phyloP scores from a whole-genome alignment of 768 basidiomycete species.

The Russula sp. region DNA sequence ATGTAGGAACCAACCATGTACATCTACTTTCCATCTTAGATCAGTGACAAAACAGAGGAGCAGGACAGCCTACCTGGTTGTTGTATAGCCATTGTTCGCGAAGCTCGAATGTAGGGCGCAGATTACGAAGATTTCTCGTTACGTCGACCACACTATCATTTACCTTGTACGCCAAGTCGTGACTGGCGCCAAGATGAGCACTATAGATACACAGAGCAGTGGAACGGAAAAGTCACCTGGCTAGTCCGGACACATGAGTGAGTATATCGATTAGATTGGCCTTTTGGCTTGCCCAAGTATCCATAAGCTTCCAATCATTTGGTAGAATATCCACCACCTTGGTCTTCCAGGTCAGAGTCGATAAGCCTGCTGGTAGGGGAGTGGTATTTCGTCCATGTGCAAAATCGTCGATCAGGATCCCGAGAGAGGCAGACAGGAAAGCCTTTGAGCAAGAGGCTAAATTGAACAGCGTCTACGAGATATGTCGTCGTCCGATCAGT shows the following conservation, averaged over 20 bases:
- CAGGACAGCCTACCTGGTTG: slow-evolving; percentile 28
- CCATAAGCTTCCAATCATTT: slow-evolving; percentile 34
- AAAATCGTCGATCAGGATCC: slow-evolving; percentile 39
- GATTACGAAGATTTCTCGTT: slow-evolving; percentile 26
- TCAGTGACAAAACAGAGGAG: not conserved
- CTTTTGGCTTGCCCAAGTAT: slow-evolving; percentile 34
- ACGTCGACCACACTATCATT: not conserved
- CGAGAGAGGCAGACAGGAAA: slow-evolving; percentile 34
- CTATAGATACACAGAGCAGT: not conserved
- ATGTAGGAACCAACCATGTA: slow-evolving; percentile 32
- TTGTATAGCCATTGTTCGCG: slow-evolving; percentile 36
- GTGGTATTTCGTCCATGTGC: slow-evolving; percentile 30
- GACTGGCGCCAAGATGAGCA: not conserved
- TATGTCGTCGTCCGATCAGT: not conserved
- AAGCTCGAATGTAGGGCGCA: slow-evolving; percentile 32
- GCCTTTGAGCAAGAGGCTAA: slow-evolving; percentile 35
- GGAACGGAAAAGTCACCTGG: slow-evolving; percentile 24
- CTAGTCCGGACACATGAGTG: slow-evolving; percentile 36
- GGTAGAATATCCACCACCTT: slow-evolving; percentile 32
- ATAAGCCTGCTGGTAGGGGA: slow-evolving; percentile 28
- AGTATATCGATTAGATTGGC: slow-evolving; percentile 34
- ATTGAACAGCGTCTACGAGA: slow-evolving; percentile 32
- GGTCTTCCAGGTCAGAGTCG: slow-evolving; percentile 32
- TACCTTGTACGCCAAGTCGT: slow-evolving; percentile 5
- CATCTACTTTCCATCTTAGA: slow-evolving; percentile 29